Evolutionary conservation across 495 filamentous ascomycete genomes (phyloP), one percentile per base, ranked within the genome.

Genomic region (Lepraria neglecta): DNA sequence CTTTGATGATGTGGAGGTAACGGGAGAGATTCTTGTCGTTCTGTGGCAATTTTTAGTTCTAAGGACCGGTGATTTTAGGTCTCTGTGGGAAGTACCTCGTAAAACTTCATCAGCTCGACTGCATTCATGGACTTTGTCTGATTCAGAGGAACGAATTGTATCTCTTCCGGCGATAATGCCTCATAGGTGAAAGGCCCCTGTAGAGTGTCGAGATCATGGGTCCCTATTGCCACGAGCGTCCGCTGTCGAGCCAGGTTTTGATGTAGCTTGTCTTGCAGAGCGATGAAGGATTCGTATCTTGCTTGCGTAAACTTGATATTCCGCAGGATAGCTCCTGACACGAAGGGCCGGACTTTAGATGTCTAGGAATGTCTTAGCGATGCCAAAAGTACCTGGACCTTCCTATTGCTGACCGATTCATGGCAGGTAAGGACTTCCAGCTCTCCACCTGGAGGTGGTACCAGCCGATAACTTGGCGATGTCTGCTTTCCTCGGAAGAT

Each of bases 181-280:
- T 97, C 91, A 68, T 97, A 99, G 55, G 90, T 91, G 84, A 97
- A 99, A 28, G 94, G 95, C 0, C 91, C 94, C 73, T 95, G 77
- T 53, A 99, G 79, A 4, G 89, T 96, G 69, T 97, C 95, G 63
- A 97, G 78, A 70, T 99, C 91, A 72, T 99, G 94, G 4, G 94
- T 97, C 64, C 94, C 94, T 71, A 99, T 97, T 15, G 95, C 87
- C 43, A 97, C 94, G 3, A 99, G 76, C 5, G 94, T 95, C 62
- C 94, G 81, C 73, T 96, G 88, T 56, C 94, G 83, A 42, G 95
- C 95, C 52, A 99, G 78, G 74, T 99, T 99, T 71, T 91, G 87
- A 74, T 99, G 94, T 17, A 99, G 84, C 77, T 97, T 97, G 77
- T 99, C 94, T 78, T 99, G 94, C 42, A 99, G 81, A 43, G 85